Evolutionary conservation across 306 rosid species (phyloP).

Genomic region (Quercus glauca): DNA sequence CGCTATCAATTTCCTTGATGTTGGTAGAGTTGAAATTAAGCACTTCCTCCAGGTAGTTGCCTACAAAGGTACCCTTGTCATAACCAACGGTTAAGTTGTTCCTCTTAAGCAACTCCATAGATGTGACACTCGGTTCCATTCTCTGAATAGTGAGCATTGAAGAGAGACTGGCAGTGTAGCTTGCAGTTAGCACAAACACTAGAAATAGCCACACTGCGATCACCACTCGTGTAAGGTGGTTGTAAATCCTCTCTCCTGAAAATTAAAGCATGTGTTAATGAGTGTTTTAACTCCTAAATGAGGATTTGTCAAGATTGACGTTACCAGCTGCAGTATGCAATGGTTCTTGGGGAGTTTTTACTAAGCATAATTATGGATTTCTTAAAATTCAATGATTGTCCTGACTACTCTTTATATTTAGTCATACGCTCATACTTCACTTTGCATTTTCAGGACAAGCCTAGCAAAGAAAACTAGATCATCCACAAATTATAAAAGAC

Average conservation of each 20-base stretch:
- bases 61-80: slow-evolving; percentile 26
- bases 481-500: too few relatives aligned
- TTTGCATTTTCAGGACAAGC: too few relatives aligned
- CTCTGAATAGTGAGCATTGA: slow-evolving; percentile 61
- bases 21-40: neutral
- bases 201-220: slow-evolving; percentile 56
- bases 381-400: too few relatives aligned
- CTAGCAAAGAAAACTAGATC: too few relatives aligned
- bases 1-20: neutral
- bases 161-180: slow-evolving; percentile 73
- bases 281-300: too few relatives aligned
- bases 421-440: too few relatives aligned
- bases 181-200: slow-evolving; percentile 49
- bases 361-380: too few relatives aligned
- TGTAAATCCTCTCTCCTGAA: slow-evolving; percentile 48
- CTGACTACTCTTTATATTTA: too few relatives aligned
- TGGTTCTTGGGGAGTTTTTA: too few relatives aligned
- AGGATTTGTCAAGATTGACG: too few relatives aligned
- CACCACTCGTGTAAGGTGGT: slow-evolving; percentile 46
- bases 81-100: slow-evolving; percentile 46
- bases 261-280: neutral
- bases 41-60: neutral
- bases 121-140: slow-evolving; percentile 19
- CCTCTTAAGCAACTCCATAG: slow-evolving; percentile 35
- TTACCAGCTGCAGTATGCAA: too few relatives aligned